Evolutionary conservation across 495 filamentous ascomycete genomes (phyloP).

Genomic region (Neurospora sp.): DNA sequence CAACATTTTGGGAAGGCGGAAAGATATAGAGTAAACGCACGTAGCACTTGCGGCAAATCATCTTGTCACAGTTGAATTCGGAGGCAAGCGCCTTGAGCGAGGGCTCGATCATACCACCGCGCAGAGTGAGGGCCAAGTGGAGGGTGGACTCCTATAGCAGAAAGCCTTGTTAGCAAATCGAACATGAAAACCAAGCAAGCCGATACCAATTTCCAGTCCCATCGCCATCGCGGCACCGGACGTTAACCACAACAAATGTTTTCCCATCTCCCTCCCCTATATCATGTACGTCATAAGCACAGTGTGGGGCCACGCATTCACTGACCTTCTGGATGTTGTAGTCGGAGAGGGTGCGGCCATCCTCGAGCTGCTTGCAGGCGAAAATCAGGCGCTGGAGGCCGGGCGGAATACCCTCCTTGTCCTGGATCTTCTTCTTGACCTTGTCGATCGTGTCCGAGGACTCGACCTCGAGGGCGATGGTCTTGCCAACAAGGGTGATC

Average conservation of each 20-base stretch:
- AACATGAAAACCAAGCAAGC: neutral
- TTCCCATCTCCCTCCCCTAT: neutral
- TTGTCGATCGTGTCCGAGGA: conserved; percentile 98
- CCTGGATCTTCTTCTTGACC: conserved; percentile 95
- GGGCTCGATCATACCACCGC: conserved; percentile 99
- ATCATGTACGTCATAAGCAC: neutral
- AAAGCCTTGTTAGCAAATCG: conserved; percentile 2
- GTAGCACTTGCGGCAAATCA: conserved; percentile 99
- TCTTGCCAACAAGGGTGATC: conserved; percentile 98
- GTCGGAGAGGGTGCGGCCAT: conserved; percentile 94
- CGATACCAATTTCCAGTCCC: neutral
- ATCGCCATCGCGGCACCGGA: neutral
- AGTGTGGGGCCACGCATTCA: conserved; percentile 1
- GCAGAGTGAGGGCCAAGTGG: conserved; percentile 97
- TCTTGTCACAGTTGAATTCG: conserved; percentile 99
- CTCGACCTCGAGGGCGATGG: conserved; percentile 99
- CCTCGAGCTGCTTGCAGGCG: conserved; percentile 98
- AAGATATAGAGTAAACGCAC: conserved; percentile 40
- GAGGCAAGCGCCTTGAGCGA: conserved; percentile 95
- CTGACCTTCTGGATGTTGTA: conserved; percentile 99
- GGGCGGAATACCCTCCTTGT: conserved; percentile 99
- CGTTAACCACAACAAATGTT: neutral
- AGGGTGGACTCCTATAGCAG: conserved; percentile 83
- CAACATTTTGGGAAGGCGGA: neutral
- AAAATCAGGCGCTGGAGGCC: conserved; percentile 99